Evolutionary conservation across 371 early-diverging fungal genomes (phyloP), one percentile per base, ranked within the genome.

Genomic region (Globomyces sp.): DNA sequence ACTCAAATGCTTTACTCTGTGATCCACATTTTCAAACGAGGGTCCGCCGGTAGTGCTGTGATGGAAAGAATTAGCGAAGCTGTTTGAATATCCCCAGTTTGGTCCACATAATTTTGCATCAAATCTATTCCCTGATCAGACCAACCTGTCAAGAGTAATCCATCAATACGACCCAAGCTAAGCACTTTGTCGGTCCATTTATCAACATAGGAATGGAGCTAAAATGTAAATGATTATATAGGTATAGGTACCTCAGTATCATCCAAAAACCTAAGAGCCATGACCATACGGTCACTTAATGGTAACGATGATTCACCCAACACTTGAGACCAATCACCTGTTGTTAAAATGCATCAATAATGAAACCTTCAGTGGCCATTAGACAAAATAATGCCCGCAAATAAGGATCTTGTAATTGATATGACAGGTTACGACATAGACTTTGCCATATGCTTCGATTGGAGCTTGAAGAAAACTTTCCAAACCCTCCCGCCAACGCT

Each of bases 11-110:
- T 67, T 73, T 72, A 91, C 87, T 72, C 85, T 63, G 92, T 90
- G 5, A 90, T 83, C 94, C 95, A 95, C 58, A 84, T 84, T 39
- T 88, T 86, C 0, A 88, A 88, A 13, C 89, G 78, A 3, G 57
- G 63, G 67, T 90, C 90, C 36, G 80, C 86, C 37, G 82, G 71
- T 4, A 80, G 77, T 3, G 86, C 86, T 3, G 66, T 3, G 67
- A 72, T 53, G n/a, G 66, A 40, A 58, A 89, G 75, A 0, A 90
- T 77, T 39, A 96, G 68, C 47, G 88, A 82, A 0, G 90, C 94
- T 0, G 94, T 93, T 72, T 97, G 98, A 39, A 94, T 85, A 73
- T 97, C 98, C 0, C 91, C 92, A 3, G 92, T 92, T 45, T 76
- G 74, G 77, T 97, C 89, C 3, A 96, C 82, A 65, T 90, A 93